These are phyloP conservation scores for Trametes versicolor DNA, from an alignment of 1,284 basidiomycete species.

Conservation along the genomic window DNA sequence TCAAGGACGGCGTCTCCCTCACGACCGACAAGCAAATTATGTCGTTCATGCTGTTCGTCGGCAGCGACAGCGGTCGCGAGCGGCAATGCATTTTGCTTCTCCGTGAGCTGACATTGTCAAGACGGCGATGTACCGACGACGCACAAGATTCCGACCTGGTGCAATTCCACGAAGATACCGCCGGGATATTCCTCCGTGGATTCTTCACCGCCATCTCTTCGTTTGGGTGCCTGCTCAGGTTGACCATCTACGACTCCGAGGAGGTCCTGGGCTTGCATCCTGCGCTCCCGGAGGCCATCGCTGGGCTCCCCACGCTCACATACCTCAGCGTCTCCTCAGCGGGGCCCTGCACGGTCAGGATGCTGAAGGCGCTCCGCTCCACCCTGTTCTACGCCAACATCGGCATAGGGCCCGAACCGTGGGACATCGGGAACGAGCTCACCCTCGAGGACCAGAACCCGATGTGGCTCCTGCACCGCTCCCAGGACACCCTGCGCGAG, in stretches of 20 bases:
- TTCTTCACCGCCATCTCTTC: neutral
- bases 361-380: neutral
- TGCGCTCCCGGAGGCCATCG: neutral
- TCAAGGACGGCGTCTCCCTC: too few species aligned
- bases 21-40: neutral
- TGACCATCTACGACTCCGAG: neutral
- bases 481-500: neutral
- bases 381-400: neutral
- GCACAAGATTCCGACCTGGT: neutral
- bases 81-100: neutral
- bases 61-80: neutral
- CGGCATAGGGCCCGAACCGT: neutral
- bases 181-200: neutral
- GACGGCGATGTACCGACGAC: neutral
- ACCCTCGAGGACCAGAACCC: neutral
- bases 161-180: neutral
- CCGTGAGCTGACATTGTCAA: neutral
- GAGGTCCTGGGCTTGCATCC: neutral
- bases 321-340: neutral
- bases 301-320: neutral
- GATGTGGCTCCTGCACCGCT: neutral
- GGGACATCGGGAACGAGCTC: neutral
- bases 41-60: neutral
- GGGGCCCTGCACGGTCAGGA: neutral
- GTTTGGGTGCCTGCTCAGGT: neutral